Percentiles rank a stretch among this genome's conserved stretches.
Conservation (phyloP, 2,329 filamentous ascomycete genomes). For the Colletotrichum scovillei region DNA sequence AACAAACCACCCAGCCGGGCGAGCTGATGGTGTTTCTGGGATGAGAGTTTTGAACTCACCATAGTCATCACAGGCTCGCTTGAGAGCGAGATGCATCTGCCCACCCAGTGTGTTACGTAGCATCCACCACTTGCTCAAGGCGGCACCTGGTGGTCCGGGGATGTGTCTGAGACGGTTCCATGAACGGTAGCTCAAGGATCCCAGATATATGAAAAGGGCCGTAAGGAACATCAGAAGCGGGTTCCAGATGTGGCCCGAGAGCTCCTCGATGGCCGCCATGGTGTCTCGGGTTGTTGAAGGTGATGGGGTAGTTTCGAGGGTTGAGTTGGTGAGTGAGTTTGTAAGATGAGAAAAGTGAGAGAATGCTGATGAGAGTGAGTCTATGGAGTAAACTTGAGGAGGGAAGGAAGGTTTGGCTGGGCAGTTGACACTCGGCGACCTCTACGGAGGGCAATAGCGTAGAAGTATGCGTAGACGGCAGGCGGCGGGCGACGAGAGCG, state of each 20-base stretch:
- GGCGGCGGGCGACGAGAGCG: neutral
- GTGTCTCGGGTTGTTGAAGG: neutral
- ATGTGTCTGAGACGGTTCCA: conserved; percentile 49
- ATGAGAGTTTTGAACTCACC: conserved; percentile 23
- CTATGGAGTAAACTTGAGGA: neutral
- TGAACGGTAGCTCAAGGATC: conserved; percentile 32
- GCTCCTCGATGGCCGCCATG: conserved; percentile 13
- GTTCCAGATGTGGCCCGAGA: conserved; percentile 12
- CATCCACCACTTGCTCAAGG: conserved; percentile 48
- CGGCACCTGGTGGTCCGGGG: conserved; percentile 47
- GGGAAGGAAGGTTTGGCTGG: neutral
- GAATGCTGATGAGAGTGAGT: neutral
- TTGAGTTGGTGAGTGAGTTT: neutral
- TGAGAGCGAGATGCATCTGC: conserved; percentile 38
- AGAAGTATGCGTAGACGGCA: neutral
- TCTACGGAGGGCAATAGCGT: neutral
- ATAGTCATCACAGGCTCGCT: conserved; percentile 37
- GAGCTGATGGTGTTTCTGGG: neutral
- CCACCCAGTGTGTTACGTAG: conserved; percentile 40
- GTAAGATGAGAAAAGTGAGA: neutral
- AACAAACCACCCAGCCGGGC: neutral
- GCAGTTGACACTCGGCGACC: neutral
- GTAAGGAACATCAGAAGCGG: conserved; percentile 11
- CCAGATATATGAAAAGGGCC: conserved; percentile 26
- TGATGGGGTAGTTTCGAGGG: neutral